Percentiles rank a stretch among this genome's conserved stretches.
These are phyloP conservation scores for Exserohilum rostratum DNA, from an alignment of 2,329 filamentous ascomycete genomes.

Conservation along the genomic window DNA sequence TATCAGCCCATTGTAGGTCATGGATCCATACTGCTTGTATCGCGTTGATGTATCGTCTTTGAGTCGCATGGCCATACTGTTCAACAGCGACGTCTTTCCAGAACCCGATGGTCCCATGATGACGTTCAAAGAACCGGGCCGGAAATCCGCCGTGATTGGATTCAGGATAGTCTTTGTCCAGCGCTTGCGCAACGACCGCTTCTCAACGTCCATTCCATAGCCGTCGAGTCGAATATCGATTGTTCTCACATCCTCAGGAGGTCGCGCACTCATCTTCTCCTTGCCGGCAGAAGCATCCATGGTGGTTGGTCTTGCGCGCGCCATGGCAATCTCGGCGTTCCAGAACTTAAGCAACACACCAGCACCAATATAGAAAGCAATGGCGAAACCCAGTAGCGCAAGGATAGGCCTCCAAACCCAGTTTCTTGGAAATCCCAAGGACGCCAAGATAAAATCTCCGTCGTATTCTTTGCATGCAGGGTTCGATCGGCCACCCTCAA, in stretches of 20 bases:
- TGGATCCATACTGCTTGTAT: conserved; percentile 66
- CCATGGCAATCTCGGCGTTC: conserved; percentile 72
- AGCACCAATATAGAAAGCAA: conserved; percentile 68
- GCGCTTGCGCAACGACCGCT: conserved; percentile 60
- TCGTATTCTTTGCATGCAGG: conserved; percentile 72
- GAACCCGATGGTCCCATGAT: conserved; percentile 82
- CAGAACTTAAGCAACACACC: conserved; percentile 68
- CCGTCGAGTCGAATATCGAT: conserved; percentile 70
- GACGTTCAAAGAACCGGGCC: conserved; percentile 71
- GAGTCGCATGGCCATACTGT: conserved; percentile 72
- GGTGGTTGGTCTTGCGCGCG: conserved; percentile 60
- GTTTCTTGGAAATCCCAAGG: conserved; percentile 68
- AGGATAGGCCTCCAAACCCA: conserved; percentile 73
- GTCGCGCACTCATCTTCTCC: conserved; percentile 67
- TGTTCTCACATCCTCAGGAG: conserved; percentile 61
- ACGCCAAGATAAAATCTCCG: conserved; percentile 71
- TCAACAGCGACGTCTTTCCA: conserved; percentile 77
- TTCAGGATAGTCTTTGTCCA: conserved; percentile 64
- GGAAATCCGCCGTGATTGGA: conserved; percentile 70
- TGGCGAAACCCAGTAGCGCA: conserved; percentile 64
- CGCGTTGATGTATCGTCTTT: conserved; percentile 66
- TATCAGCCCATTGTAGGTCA: conserved; percentile 72
- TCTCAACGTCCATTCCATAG: conserved; percentile 69
- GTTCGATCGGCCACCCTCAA: conserved; percentile 64
- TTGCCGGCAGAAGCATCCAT: conserved; percentile 72